phyloP scores from a whole-genome alignment of 768 basidiomycete species.

The Naematelia encephala region DNA sequence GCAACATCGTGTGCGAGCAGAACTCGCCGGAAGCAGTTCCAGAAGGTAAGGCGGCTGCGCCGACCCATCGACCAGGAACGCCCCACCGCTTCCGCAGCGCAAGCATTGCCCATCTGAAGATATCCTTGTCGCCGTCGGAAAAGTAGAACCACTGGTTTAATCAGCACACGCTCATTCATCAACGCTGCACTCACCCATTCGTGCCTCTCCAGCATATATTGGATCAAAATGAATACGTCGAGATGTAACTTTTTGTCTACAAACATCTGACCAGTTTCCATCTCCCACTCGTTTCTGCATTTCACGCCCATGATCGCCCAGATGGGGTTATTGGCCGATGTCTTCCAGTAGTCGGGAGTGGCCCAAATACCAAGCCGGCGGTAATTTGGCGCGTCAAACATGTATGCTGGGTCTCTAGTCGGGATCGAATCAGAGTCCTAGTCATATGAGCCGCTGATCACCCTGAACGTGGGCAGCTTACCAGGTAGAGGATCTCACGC shows the following conservation, averaged over 20 bases:
- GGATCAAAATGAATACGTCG: constrained; percentile 49
- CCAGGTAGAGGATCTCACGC: constrained; percentile 53
- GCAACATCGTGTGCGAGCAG: constrained; percentile 44
- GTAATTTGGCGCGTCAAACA: constrained; percentile 53
- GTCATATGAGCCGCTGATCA: constrained; percentile 9
- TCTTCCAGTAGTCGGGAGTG: constrained; percentile 54
- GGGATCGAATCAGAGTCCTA: constrained; percentile 49
- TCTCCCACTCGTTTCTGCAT: constrained; percentile 55
- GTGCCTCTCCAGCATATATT: constrained; percentile 49
- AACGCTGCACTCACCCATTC: constrained; percentile 40
- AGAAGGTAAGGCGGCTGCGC: constrained; percentile 50
- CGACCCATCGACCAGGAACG: constrained; percentile 54
- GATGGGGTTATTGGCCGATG: constrained; percentile 49
- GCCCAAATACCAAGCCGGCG: constrained; percentile 49
- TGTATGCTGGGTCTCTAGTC: constrained; percentile 46
- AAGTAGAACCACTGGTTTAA: constrained; percentile 50
- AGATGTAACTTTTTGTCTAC: constrained; percentile 53
- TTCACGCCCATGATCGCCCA: constrained; percentile 53
- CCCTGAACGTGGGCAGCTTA: constrained; percentile 16
- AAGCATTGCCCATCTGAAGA: constrained; percentile 52
- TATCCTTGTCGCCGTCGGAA: constrained; percentile 54
- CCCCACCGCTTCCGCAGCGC: constrained; percentile 55
- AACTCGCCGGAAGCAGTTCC: constrained; percentile 33
- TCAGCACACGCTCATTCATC: background rate
- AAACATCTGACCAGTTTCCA: constrained; percentile 55